Conservation (phyloP, 1,284 basidiomycete genomes). For the Fistulina hepatica region DNA sequence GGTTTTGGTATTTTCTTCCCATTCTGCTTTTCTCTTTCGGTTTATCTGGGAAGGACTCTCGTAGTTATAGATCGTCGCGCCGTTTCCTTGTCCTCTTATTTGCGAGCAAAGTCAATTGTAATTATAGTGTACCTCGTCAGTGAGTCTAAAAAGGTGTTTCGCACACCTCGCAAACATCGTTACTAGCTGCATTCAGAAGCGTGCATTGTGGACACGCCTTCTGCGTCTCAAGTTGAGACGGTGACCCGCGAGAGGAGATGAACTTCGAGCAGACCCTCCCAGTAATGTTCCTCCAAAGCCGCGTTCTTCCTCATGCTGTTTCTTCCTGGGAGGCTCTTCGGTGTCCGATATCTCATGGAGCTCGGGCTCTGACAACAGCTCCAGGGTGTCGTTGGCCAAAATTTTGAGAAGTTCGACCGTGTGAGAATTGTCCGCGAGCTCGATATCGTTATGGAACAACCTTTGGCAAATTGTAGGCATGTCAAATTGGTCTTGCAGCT, state of each 20-base stretch:
- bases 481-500: constrained; percentile 49
- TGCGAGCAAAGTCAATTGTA: constrained; percentile 14
- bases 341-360: constrained; percentile 44
- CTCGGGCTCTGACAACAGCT: constrained; percentile 53
- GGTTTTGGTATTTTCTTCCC: background rate
- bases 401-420: constrained; percentile 54
- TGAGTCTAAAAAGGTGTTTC: constrained; percentile 27
- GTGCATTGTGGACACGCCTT: constrained; percentile 36
- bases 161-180: constrained; percentile 32
- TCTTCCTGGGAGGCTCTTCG: constrained; percentile 33
- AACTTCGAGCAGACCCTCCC: constrained; percentile 25
- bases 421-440: constrained; percentile 52
- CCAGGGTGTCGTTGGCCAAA: constrained; percentile 51
- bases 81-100: constrained; percentile 13
- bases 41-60: too few relatives aligned
- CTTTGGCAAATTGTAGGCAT: constrained; percentile 68
- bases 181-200: constrained; percentile 28
- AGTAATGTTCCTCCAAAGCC: constrained; percentile 70
- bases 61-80: constrained; percentile 26
- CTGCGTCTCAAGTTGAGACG: constrained; percentile 16
- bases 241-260: constrained; percentile 20
- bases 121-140: constrained; percentile 13
- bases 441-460: constrained; percentile 48
- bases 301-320: constrained; percentile 45
- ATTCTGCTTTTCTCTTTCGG: too few relatives aligned